A percentile compares a stretch with the other conserved stretches of the same genome.
These are phyloP conservation scores for Neurospora discreta DNA, from an alignment of 495 filamentous ascomycete species.

Conservation along the genomic window DNA sequence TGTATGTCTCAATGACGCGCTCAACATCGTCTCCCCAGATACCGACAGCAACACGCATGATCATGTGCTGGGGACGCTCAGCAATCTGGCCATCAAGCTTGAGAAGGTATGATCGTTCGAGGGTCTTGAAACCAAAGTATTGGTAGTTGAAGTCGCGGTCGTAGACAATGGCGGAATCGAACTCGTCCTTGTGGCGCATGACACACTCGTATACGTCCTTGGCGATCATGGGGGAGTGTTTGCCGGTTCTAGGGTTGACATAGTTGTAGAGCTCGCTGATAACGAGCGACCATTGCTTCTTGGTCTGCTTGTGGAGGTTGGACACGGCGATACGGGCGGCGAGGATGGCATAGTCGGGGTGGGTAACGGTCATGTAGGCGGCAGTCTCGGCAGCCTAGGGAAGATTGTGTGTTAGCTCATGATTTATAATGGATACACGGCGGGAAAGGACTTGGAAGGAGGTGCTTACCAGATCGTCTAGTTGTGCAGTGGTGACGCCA, in stretches of 20 bases:
- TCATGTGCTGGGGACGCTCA: conserved; percentile 95
- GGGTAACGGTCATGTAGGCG: conserved; percentile 98
- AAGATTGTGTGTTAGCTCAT: conserved; percentile 7
- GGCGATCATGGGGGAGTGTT: conserved; percentile 84
- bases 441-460: background rate
- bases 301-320: conserved; percentile 99
- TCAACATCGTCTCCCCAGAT: conserved; percentile 94
- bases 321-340: conserved; percentile 97
- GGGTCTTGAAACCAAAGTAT: conserved; percentile 98
- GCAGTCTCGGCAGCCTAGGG: conserved; percentile 90
- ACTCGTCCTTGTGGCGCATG: conserved; percentile 88
- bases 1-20: conserved; percentile 90
- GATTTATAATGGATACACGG: background rate
- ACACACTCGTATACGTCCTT: conserved; percentile 77
- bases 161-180: conserved; percentile 98
- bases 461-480: conserved; percentile 82
- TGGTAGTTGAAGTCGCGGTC: conserved; percentile 99
- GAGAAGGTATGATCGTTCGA: conserved; percentile 93
- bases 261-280: conserved; percentile 91
- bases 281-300: conserved; percentile 96
- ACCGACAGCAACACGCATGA: conserved; percentile 96
- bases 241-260: conserved; percentile 86
- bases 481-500: conserved; percentile 88
- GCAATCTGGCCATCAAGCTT: conserved; percentile 87
- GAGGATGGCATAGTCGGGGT: conserved; percentile 97